phyloP scores from a whole-genome alignment of 129 eudicot genomes.

The Arctium minus region DNA sequence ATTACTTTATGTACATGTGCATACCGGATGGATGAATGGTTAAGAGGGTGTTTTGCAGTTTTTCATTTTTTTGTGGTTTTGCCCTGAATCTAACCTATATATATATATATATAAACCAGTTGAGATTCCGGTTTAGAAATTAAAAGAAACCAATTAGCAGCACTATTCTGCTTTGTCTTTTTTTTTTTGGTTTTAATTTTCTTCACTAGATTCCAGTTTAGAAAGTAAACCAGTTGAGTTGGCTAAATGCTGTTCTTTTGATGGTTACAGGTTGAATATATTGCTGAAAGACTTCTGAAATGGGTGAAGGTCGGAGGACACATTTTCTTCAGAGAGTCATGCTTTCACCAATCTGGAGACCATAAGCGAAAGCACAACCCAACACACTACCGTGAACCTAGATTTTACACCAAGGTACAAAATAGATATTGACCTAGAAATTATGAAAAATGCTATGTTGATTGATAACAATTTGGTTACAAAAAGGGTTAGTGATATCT shows the following conservation, averaged over 20 bases:
- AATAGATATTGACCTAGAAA: not conserved
- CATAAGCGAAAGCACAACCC: conserved; percentile 79
- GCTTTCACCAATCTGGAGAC: conserved; percentile 95
- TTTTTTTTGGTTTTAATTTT: too few relatives aligned
- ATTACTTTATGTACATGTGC: too few relatives aligned
- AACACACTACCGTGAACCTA: conserved; percentile 86
- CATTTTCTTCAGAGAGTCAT: conserved; percentile 87
- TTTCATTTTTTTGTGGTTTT: too few relatives aligned
- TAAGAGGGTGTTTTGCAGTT: too few relatives aligned
- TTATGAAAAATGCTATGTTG: not conserved
- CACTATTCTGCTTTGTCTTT: too few relatives aligned
- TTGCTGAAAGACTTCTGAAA: conserved; percentile 61
- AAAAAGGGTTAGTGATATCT: not conserved
- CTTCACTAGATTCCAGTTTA: not conserved
- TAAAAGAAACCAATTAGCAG: too few relatives aligned
- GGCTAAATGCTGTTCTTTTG: conserved; percentile 1
- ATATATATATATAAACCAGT: too few relatives aligned
- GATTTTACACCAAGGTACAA: conserved; percentile 86
- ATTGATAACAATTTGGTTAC: not conserved
- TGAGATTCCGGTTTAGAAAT: too few relatives aligned
- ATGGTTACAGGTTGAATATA: conserved; percentile 57
- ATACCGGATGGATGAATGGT: too few relatives aligned
- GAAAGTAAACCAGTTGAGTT: not conserved
- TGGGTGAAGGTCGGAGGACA: conserved; percentile 96
- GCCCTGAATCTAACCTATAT: too few relatives aligned